Conservation (phyloP, 2,329 filamentous ascomycete species). For the Colletotrichum incanum region DNA sequence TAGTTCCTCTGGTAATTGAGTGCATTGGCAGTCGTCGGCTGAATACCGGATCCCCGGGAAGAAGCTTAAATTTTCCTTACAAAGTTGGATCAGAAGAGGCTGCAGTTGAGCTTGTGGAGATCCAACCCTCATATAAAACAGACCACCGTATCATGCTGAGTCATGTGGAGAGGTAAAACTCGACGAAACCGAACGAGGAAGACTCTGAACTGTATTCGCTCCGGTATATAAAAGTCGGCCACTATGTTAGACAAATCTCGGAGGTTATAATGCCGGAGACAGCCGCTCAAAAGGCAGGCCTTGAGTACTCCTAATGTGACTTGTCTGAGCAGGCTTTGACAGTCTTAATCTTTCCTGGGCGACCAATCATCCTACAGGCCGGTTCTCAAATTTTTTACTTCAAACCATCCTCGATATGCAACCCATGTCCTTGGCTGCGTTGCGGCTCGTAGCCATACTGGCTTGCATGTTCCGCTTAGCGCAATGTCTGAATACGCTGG, state of each 20-base stretch:
- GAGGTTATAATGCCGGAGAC: background rate
- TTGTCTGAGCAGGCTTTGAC: background rate
- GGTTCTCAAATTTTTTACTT: background rate
- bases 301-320: too few species aligned
- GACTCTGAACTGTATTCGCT: background rate
- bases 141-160: background rate
- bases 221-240: too few species aligned
- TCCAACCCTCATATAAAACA: background rate
- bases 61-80: slow-evolving; percentile 16
- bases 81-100: background rate
- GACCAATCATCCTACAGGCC: too few species aligned
- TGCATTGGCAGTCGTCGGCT: too few species aligned
- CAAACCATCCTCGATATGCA: background rate
- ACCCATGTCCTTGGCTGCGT: too few species aligned
- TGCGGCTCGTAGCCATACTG: background rate
- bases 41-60: too few species aligned
- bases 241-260: too few species aligned
- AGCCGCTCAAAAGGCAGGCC: background rate
- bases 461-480: background rate
- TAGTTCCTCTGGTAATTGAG: background rate
- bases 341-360: too few species aligned
- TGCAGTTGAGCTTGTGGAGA: background rate
- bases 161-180: background rate
- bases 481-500: background rate
- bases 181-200: too few species aligned